Conservation (phyloP, 306 rosid genomes). For the Vigna hirtella region DNA sequence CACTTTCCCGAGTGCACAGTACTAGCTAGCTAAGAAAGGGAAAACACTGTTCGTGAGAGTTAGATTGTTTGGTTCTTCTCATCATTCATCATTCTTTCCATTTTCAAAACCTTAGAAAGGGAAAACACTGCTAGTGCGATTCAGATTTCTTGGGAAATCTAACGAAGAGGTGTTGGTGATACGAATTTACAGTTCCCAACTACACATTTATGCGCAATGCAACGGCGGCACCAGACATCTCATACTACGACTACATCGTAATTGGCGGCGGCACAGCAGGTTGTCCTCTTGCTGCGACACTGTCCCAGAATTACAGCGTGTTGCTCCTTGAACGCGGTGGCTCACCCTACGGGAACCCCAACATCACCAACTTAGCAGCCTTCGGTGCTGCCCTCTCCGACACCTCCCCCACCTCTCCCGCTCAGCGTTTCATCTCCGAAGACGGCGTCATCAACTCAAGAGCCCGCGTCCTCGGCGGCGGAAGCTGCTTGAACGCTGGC, state of each 20-base stretch:
- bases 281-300: constrained; percentile 83
- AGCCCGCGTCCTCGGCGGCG: constrained; percentile 84
- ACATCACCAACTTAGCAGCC: constrained; percentile 61
- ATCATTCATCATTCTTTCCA: no score
- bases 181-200: constrained; percentile 48
- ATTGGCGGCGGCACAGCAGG: constrained; percentile 91
- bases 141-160: neutral
- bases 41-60: no score
- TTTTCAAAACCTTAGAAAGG: no score
- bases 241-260: constrained; percentile 76
- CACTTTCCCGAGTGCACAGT: no score
- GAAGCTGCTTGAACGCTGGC: constrained; percentile 77
- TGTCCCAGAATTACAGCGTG: constrained; percentile 73
- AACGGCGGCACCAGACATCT: constrained; percentile 50
- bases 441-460: constrained; percentile 83
- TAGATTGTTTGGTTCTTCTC: no score
- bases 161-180: neutral
- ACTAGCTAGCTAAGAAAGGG: no score
- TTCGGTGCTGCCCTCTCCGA: constrained; percentile 72
- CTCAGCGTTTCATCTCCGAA: constrained; percentile 81
- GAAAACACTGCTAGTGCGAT: no score
- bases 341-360: constrained; percentile 77
- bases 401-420: constrained; percentile 68
- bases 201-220: constrained; percentile 66
- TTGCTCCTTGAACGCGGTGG: constrained; percentile 81